phyloP scores from a whole-genome alignment of 495 filamentous ascomycete species.

The Talaromyces stipitatus region DNA sequence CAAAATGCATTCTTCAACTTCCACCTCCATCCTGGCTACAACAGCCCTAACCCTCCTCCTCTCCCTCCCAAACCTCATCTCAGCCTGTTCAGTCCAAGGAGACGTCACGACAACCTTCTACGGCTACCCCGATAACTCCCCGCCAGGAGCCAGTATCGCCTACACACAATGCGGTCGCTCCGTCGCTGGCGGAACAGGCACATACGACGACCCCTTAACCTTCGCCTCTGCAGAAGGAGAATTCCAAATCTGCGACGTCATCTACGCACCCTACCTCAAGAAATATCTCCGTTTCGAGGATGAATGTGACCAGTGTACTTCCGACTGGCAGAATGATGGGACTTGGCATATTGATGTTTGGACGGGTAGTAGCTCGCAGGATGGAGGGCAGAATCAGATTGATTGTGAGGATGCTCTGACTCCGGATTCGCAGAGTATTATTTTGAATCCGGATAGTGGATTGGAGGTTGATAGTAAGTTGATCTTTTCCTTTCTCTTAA shows the following conservation, averaged over 20 bases:
- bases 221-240: conserved; percentile 35
- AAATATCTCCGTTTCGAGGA: conserved; percentile 37
- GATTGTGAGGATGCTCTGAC: conserved; percentile 31
- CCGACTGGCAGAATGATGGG: conserved; percentile 19
- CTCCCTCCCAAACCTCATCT: background rate
- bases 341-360: conserved; percentile 33
- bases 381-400: conserved; percentile 21
- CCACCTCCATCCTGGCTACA: background rate
- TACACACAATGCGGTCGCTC: conserved; percentile 28
- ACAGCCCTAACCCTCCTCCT: background rate
- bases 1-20: background rate
- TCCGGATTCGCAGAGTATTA: conserved; percentile 8
- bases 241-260: conserved; percentile 33
- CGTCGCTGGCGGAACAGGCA: conserved; percentile 26
- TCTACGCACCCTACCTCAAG: conserved; percentile 35
- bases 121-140: conserved; percentile 38
- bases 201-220: conserved; percentile 37
- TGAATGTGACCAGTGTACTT: conserved; percentile 21
- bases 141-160: conserved; percentile 30
- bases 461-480: conserved; percentile 7
- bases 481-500: background rate
- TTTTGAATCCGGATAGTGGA: conserved; percentile 2
- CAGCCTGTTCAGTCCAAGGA: background rate
- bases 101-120: conserved; percentile 19
- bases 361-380: conserved; percentile 26